Evolutionary conservation across 768 basidiomycete genomes (phyloP).

Genomic region (Coprinopsis marcescibilis): DNA sequence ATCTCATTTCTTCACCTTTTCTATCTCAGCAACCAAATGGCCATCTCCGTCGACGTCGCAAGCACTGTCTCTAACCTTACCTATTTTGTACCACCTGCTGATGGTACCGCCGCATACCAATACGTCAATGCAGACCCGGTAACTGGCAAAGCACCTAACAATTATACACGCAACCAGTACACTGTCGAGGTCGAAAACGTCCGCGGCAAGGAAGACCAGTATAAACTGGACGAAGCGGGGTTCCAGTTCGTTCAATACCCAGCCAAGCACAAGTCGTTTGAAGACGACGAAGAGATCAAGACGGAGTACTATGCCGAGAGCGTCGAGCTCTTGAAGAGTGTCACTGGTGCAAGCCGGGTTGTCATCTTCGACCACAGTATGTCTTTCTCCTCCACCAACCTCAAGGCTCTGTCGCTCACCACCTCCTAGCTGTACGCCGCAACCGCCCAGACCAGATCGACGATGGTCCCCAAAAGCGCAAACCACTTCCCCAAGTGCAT

Average conservation of each 20-base stretch:
- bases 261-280: constrained; percentile 39
- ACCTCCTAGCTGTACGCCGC: constrained; percentile 12
- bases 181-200: constrained; percentile 45
- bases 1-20: too few species aligned
- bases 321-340: constrained; percentile 44
- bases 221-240: constrained; percentile 42
- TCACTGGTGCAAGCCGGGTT: constrained; percentile 51
- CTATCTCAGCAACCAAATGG: too few species aligned
- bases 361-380: constrained; percentile 61
- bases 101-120: constrained; percentile 21
- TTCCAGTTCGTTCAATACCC: constrained; percentile 36
- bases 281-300: constrained; percentile 32
- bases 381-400: constrained; percentile 13
- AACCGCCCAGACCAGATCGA: constrained; percentile 13
- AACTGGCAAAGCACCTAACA: constrained; percentile 19
- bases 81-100: constrained; percentile 18
- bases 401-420: background rate
- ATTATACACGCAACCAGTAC: constrained; percentile 15
- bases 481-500: constrained; percentile 25
- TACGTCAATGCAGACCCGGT: constrained; percentile 19
- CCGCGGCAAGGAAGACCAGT: constrained; percentile 40
- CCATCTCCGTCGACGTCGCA: too few species aligned
- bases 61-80: too few species aligned
- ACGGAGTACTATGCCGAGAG: constrained; percentile 55
- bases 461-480: constrained; percentile 11